Evolutionary conservation across 2,329 filamentous ascomycete genomes (phyloP), one percentile per base, ranked within the genome.

Genomic region (Magnaporthales sp.): DNA sequence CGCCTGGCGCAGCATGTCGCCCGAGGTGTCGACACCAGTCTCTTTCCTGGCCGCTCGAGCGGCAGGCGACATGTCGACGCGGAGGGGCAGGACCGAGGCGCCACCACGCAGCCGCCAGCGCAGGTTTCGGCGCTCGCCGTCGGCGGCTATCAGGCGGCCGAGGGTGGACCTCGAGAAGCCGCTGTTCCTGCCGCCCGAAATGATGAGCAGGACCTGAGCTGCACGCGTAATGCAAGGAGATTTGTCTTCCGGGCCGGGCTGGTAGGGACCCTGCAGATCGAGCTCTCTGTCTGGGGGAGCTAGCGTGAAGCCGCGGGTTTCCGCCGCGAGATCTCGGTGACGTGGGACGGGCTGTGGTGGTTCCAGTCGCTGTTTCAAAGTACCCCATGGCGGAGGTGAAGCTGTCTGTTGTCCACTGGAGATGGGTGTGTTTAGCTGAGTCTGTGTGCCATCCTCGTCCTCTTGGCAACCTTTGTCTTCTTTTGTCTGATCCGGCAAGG

Each of bases 221-320:
- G 38, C 62, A 46, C 65, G 62, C 63, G 67, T 62, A 5, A 78
- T 77, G 3, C 75, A 72, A 38, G 64, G 31, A 46, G 38, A 19
- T 46, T 78, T 68, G n/a, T 73, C 68, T 31, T 61, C 54, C 60
- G 60, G 27, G 67, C 60, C 24, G 66, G 67, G 66, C 67, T 63
- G 13, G 66, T 54, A 56, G 67, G 66, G 27, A 58, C 51, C 62
- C 19, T 19, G 22, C 31, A 73, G 68, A 62, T 64, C 64, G 2
- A 73, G 70, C 22, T 68, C 66, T 6, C 67, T 73, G 11, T 78
- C 76, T 9, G 80, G 77, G 6, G 83, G 80, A 27, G 80, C 75
- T 38, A 88, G 77, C 4, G 83, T 80, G 75, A 85, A 88, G 15
- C 77, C 71, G 64, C 79, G 71, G 3, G 80, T 69, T 70, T 85